These are phyloP conservation scores for Aureobasidium sp. DNA, from an alignment of 2,329 filamentous ascomycete genomes.

Conservation along the genomic window DNA sequence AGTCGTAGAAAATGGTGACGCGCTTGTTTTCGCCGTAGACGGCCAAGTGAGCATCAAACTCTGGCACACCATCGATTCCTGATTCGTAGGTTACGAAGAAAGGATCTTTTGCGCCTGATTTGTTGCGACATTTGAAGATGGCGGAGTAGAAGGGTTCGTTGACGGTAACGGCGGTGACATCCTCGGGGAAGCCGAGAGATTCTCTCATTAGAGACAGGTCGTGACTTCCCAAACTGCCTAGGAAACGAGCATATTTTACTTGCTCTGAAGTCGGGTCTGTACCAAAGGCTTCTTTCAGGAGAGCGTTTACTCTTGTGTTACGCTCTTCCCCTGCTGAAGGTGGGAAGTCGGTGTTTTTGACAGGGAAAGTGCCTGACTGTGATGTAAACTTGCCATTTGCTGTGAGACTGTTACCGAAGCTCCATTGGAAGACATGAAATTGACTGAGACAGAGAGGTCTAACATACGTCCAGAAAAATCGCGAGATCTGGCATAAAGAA, in stretches of 20 bases:
- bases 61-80: slow-evolving; percentile 47
- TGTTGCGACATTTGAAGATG: slow-evolving; percentile 39
- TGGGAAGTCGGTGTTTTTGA: slow-evolving; percentile 38
- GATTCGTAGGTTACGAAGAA: slow-evolving; percentile 54
- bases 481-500: slow-evolving; percentile 49
- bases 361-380: slow-evolving; percentile 44
- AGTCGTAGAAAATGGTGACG: slow-evolving; percentile 49
- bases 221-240: slow-evolving; percentile 47
- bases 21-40: slow-evolving; percentile 50
- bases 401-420: neutral
- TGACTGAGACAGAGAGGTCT: neutral
- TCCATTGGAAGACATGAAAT: neutral
- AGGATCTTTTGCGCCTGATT: slow-evolving; percentile 17
- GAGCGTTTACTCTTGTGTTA: slow-evolving; percentile 22
- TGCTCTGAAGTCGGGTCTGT: slow-evolving; percentile 26
- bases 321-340: slow-evolving; percentile 23
- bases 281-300: slow-evolving; percentile 32
- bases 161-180: slow-evolving; percentile 39
- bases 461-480: slow-evolving; percentile 44
- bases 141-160: slow-evolving; percentile 37
- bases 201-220: slow-evolving; percentile 52
- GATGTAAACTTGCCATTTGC: slow-evolving; percentile 45
- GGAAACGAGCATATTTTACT: slow-evolving; percentile 35
- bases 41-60: slow-evolving; percentile 47
- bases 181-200: slow-evolving; percentile 43